Evolutionary conservation across 495 filamentous ascomycete species (phyloP).

Genomic region (Platismatia glauca): DNA sequence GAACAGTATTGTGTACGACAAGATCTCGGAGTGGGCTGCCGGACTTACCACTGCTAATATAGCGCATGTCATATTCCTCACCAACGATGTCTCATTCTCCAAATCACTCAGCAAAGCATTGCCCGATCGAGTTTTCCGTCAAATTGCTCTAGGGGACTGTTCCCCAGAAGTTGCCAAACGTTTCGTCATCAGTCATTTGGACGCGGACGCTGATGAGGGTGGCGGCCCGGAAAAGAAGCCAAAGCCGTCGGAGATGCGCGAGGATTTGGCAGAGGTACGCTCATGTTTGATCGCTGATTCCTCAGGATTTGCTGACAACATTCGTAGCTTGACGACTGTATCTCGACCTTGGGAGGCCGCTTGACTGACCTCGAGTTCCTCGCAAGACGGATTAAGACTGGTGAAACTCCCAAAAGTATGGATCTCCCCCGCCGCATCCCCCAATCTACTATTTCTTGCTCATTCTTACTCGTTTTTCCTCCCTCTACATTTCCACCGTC

Average conservation of each 20-base stretch:
- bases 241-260: constrained; percentile 32
- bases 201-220: constrained; percentile 38
- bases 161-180: constrained; percentile 76
- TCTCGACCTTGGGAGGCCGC: constrained; percentile 73
- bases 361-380: constrained; percentile 92
- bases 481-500: neutral
- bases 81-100: constrained; percentile 78
- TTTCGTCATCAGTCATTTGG: constrained; percentile 80
- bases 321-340: constrained; percentile 60
- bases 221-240: constrained; percentile 30
- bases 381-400: constrained; percentile 78
- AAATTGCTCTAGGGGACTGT: constrained; percentile 76
- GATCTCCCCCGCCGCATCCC: neutral
- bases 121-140: constrained; percentile 83
- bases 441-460: neutral
- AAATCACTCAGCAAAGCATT: constrained; percentile 82
- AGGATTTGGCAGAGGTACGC: constrained; percentile 40
- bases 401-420: constrained; percentile 65
- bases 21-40: constrained; percentile 86
- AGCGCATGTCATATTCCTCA: constrained; percentile 95
- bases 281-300: neutral
- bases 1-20: constrained; percentile 71
- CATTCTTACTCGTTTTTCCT: too few relatives aligned
- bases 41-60: constrained; percentile 79
- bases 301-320: neutral